Evolutionary conservation across 495 filamentous ascomycete genomes (phyloP).

Genomic region (Glonium stellatum): DNA sequence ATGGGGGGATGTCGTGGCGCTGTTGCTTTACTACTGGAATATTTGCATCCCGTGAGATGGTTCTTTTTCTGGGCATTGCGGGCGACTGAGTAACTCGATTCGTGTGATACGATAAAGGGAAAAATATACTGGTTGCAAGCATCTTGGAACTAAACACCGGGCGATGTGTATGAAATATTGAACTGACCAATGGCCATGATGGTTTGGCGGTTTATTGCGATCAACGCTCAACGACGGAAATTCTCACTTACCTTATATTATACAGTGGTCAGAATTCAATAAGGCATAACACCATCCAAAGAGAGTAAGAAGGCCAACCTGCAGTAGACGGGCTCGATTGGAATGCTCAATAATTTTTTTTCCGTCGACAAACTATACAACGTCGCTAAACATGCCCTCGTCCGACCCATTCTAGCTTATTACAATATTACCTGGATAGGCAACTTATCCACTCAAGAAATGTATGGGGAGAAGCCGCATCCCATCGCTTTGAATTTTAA

Average conservation of each 20-base stretch:
- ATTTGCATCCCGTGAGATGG: neutral
- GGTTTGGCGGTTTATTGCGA: no score
- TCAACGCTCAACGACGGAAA: no score
- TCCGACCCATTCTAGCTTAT: no score
- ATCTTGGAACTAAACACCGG: neutral
- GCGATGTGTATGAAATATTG: neutral
- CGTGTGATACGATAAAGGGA: slow-evolving; percentile 1
- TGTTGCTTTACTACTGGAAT: slow-evolving; percentile 1
- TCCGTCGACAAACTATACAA: neutral
- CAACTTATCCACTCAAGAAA: no score
- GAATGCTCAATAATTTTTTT: neutral
- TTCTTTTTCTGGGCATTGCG: slow-evolving; percentile 1
- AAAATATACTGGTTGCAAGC: neutral
- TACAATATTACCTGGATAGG: no score
- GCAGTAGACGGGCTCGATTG: no score
- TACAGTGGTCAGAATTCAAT: no score
- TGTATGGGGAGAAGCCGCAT: no score
- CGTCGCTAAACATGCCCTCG: neutral
- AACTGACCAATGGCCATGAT: neutral
- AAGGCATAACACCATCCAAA: no score
- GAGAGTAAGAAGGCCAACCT: no score
- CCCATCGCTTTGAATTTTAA: no score
- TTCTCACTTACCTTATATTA: no score
- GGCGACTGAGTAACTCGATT: neutral
- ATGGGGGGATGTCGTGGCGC: slow-evolving; percentile 2